These are phyloP conservation scores for Cladosporium sp. DNA, from an alignment of 2,329 filamentous ascomycete species.

Conservation along the genomic window DNA sequence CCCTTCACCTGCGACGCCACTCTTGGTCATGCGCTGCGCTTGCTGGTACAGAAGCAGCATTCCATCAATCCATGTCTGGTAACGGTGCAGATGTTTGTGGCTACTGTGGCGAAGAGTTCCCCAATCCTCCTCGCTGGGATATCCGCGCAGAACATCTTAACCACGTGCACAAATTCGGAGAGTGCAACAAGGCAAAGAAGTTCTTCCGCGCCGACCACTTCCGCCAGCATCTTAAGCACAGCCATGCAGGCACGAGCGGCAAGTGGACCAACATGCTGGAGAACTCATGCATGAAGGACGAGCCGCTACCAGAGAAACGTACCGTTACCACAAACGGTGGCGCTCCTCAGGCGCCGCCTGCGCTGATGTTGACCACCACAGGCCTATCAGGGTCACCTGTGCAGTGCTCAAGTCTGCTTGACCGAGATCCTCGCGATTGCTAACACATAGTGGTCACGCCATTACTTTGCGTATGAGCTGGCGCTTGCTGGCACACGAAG, in stretches of 20 bases:
- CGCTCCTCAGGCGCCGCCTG: conserved; percentile 18
- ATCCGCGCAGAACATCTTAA: conserved; percentile 80
- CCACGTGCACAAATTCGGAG: conserved; percentile 89
- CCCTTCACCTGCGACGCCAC: conserved; percentile 83
- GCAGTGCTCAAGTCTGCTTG: conserved; percentile 7
- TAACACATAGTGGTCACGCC: neutral
- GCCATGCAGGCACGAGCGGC: conserved; percentile 89
- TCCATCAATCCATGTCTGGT: conserved; percentile 62
- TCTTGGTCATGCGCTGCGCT: conserved; percentile 97
- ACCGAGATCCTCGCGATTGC: conserved; percentile 2
- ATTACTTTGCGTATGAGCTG: neutral
- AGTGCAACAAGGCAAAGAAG: conserved; percentile 98
- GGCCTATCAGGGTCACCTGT: conserved; percentile 16
- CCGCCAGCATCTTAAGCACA: conserved; percentile 96
- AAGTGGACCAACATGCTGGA: conserved; percentile 99
- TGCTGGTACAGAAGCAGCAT: conserved; percentile 68
- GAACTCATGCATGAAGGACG: conserved; percentile 93
- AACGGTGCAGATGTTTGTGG: conserved; percentile 74
- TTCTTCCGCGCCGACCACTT: conserved; percentile 98
- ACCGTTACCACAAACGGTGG: conserved; percentile 4
- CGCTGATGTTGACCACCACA: conserved; percentile 25
- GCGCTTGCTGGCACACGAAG: neutral
- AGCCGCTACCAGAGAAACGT: conserved; percentile 53
- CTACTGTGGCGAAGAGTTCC: conserved; percentile 92
- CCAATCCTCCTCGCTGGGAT: conserved; percentile 85